Evolutionary conservation across 331 rosid species (phyloP).

Genomic region (Cydonia oblonga): DNA sequence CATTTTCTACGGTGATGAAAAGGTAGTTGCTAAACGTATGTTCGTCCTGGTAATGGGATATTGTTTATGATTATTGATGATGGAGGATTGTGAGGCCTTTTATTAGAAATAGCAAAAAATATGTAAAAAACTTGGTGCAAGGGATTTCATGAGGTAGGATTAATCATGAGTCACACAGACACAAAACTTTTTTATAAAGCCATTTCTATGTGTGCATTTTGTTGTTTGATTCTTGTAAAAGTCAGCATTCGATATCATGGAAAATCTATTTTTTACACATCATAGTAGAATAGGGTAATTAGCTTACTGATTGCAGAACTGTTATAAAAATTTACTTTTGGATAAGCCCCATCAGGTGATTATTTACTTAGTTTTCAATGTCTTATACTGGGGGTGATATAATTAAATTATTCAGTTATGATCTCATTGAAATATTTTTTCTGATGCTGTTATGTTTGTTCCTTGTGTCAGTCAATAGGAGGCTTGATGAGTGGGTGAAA

Average conservation of each 20-base stretch:
- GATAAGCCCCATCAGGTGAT: not conserved
- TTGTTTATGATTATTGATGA: not conserved
- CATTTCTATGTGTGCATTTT: not conserved
- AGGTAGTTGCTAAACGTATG: not conserved
- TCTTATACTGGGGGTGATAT: not conserved
- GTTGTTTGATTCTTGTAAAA: not conserved
- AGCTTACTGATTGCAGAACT: not conserved
- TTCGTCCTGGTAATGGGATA: not conserved
- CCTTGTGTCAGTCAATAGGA: conserved; percentile 66
- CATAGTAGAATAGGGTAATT: not conserved
- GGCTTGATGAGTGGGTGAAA: conserved; percentile 99
- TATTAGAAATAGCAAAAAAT: not conserved
- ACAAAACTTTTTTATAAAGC: not conserved
- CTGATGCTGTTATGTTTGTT: not conserved
- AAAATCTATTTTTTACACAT: not conserved
- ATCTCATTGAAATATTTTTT: not conserved
- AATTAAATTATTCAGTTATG: not conserved
- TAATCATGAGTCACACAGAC: not conserved
- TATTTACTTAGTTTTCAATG: too few relatives aligned
- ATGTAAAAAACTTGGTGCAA: not conserved
- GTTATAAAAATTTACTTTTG: not conserved
- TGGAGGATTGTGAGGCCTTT: not conserved
- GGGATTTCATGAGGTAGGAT: not conserved
- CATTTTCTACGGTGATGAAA: not conserved
- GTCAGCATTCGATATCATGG: not conserved